Evolutionary conservation across 2,329 filamentous ascomycete genomes (phyloP), one percentile per base, ranked within the genome.

Genomic region (Aspergillus japonicus): DNA sequence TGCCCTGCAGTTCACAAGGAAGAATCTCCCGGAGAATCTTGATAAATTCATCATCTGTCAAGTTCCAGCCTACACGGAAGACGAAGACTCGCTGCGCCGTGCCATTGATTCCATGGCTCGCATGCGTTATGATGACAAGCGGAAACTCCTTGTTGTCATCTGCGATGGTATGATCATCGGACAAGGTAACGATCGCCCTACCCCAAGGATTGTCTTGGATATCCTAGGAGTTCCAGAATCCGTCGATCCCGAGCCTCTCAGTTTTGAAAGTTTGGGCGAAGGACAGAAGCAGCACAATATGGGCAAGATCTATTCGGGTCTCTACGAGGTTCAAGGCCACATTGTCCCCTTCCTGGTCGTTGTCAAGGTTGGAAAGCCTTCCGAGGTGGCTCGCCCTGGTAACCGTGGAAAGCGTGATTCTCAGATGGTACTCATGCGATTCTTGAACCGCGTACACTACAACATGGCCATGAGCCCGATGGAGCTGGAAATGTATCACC

Each of bases 151-250:
- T 66, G 95, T 89, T 69, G 91, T 99, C 62, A 91, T 99, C 67
- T 99, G 95, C 72, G 95, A 99, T 70, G 95, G 95, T 78, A 98
- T 99, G 94, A 99, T 99, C 81, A 96, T 99, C 66, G 95, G 95
- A 70, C 93, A 97, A 79, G 95, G 95, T 71, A 99, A 99, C 77
- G 95, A 99, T 75, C 87, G 92, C 62, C 92, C 95, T 6, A 99
- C 95, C 0, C 95, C 95, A 48, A 88, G 93, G 62, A 99, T 99
- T 66, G 93, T 99, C 24, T 84, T 99, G 57, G 95, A 99, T 71
- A 99, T 99, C 81, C 83, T 99, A 5, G 95, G 95, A 64, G 95
- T 99, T 31, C 90, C 92, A 1, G 93, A 97, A 68, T 91, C 89
- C 2, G 90, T 97, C 16, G 94, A 99, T 71, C 95, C 96, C 0